Evolutionary conservation across 2,329 filamentous ascomycete genomes (phyloP).

Genomic region (Alternaria tenuissima): DNA sequence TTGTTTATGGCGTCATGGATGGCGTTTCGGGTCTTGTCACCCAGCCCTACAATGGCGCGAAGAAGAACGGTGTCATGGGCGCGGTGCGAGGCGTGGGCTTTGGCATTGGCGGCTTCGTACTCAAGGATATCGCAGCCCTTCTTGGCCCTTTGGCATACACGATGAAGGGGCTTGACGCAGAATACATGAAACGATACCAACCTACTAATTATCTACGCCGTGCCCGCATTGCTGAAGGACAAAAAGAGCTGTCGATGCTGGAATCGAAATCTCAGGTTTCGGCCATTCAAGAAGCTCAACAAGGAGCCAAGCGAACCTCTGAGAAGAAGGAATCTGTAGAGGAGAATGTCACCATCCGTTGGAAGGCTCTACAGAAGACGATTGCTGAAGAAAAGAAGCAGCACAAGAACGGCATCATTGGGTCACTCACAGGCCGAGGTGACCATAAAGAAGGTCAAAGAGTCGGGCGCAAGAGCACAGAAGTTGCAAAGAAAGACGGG

Average conservation of each 20-base stretch:
- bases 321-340: conserved; percentile 44
- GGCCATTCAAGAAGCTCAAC: conserved; percentile 15
- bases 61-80: conserved; percentile 64
- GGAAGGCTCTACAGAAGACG: conserved; percentile 34
- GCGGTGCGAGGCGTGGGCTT: conserved; percentile 64
- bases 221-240: conserved; percentile 67
- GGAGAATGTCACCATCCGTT: conserved; percentile 30
- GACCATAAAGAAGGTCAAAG: conserved; percentile 40
- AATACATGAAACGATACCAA: conserved; percentile 62
- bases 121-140: conserved; percentile 71
- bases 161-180: conserved; percentile 70
- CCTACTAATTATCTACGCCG: conserved; percentile 64
- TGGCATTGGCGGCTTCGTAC: conserved; percentile 69
- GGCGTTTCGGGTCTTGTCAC: conserved; percentile 69
- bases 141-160: conserved; percentile 69
- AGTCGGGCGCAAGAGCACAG: conserved; percentile 38
- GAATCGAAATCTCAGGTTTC: conserved; percentile 18
- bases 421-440: conserved; percentile 34
- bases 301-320: conserved; percentile 8
- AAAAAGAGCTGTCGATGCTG: conserved; percentile 37
- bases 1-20: conserved; percentile 71
- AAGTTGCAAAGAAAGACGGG: conserved; percentile 12
- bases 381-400: conserved; percentile 38
- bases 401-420: conserved; percentile 34
- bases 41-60: conserved; percentile 67